A percentile compares a stretch with the other conserved stretches of the same genome.
Evolutionary conservation across 2,329 filamentous ascomycete genomes (phyloP).

Genomic region (Colletotrichum neosansevieriae): DNA sequence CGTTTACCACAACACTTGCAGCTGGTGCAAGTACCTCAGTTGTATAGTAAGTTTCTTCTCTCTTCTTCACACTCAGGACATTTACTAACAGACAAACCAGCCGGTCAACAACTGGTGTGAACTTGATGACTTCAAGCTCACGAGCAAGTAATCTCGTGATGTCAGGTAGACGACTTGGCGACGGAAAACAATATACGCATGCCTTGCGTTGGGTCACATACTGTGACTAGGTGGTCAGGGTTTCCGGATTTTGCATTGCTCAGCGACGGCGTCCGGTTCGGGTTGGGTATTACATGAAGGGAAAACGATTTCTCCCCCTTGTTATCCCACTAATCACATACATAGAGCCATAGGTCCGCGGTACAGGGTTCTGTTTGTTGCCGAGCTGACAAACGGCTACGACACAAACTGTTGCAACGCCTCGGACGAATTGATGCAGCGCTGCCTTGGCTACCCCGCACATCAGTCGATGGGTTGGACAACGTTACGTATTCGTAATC

Average conservation of each 20-base stretch:
- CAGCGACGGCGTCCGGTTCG: constrained; percentile 43
- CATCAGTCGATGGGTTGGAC: constrained; percentile 28
- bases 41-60: constrained; percentile 80
- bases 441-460: constrained; percentile 34
- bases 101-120: constrained; percentile 78
- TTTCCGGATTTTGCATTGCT: constrained; percentile 38
- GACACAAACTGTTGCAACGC: constrained; percentile 22
- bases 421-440: constrained; percentile 18
- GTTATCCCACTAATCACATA: constrained; percentile 10
- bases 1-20: constrained; percentile 78
- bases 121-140: constrained; percentile 50
- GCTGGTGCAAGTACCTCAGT: constrained; percentile 95
- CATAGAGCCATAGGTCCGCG: constrained; percentile 8
- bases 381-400: constrained; percentile 2
- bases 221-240: neutral
- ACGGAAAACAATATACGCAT: neutral
- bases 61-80: neutral
- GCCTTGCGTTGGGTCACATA: constrained; percentile 14
- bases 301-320: constrained; percentile 5
- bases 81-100: constrained; percentile 52
- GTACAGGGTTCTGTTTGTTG: constrained; percentile 5
- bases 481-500: constrained; percentile 30
- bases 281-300: constrained; percentile 31
- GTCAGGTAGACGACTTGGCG: neutral
- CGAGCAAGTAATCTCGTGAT: constrained; percentile 5